Evolutionary conservation across 352 stramenopile species (phyloP), one percentile per base, ranked within the genome.

Genomic region (Globisporangium canariense): DNA sequence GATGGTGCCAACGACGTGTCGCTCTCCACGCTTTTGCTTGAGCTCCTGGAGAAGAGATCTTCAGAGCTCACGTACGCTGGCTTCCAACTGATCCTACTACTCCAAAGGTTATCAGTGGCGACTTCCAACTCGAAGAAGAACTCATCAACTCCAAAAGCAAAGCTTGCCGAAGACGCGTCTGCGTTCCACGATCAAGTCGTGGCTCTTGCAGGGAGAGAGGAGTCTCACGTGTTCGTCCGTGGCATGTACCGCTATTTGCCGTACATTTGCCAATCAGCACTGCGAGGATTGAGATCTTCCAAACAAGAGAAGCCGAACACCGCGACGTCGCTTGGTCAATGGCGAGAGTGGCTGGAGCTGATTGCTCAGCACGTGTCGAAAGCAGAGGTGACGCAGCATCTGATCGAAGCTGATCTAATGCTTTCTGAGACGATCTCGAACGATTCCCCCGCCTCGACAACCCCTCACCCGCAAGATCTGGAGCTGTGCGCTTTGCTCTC

Each of bases 371-470:
- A 51, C 2, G 67, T 87, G 51, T 89, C 79, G 1, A 67, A 71
- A 34, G 73, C 69, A 50, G 74, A 90, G 25, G 76, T 90, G 16
- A 82, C 77, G 7, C 62, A 79, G 13, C 69, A 77, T 25, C 56
- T 90, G 14, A 67, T 90, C 4, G 77, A 91, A 58, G 73, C 83
- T 0, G 81, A 91, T 40, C 40, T 90, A 30, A 71, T 81, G 65
- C 40, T 81, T 9, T 75, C 45, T 14, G 67, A 76, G 28, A 54
- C 43, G 10, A 34, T 32, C 16, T 16, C 63, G 2, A 40, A 7
- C n/a, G 49, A 34, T 3, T 43, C 16, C 16, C 2, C n/a, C 7
- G 28, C 34, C 18, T 16, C 30, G 13, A 47, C 59, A 25, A 50
- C 43, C 28, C 47, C 69, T 22, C 59, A 70, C 30, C 54, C 57